These are phyloP conservation scores for Blastomyces gilchristii DNA, from an alignment of 2,329 filamentous ascomycete species.

Conservation along the genomic window DNA sequence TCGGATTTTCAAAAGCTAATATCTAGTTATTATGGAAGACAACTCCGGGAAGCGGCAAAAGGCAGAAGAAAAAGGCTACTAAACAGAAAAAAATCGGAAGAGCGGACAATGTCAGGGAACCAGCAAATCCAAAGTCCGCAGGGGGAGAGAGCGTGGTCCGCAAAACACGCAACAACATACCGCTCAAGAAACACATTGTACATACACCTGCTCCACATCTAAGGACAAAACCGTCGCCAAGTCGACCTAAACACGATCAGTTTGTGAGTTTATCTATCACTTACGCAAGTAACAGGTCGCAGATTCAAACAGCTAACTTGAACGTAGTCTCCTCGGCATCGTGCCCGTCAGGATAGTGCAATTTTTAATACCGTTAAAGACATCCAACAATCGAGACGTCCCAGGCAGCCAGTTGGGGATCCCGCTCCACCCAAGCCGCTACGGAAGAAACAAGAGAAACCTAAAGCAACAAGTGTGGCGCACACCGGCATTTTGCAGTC, in stretches of 20 bases:
- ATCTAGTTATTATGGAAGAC: neutral
- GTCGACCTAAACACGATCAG: neutral
- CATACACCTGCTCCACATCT: neutral
- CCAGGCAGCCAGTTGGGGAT: neutral
- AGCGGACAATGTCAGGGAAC: neutral
- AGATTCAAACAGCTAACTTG: neutral
- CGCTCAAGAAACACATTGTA: neutral
- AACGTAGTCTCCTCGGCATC: neutral
- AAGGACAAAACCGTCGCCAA: neutral
- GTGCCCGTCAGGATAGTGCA: neutral
- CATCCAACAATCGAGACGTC: neutral
- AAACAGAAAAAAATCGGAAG: neutral
- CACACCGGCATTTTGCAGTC: constrained; percentile 14
- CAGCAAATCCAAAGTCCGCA: neutral
- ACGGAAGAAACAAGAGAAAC: neutral
- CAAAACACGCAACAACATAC: neutral
- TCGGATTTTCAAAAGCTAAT: neutral
- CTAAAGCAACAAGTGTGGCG: neutral
- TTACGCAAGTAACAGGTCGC: neutral
- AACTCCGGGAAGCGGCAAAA: neutral
- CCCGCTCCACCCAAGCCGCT: neutral
- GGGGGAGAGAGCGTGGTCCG: neutral
- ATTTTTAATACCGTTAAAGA: neutral
- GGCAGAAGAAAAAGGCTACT: neutral
- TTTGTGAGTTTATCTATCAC: neutral